A percentile compares a stretch with the other conserved stretches of the same genome.
These are phyloP conservation scores for Wickerhamiella cacticola DNA, from an alignment of 805 yeast genomes.

Conservation along the genomic window DNA sequence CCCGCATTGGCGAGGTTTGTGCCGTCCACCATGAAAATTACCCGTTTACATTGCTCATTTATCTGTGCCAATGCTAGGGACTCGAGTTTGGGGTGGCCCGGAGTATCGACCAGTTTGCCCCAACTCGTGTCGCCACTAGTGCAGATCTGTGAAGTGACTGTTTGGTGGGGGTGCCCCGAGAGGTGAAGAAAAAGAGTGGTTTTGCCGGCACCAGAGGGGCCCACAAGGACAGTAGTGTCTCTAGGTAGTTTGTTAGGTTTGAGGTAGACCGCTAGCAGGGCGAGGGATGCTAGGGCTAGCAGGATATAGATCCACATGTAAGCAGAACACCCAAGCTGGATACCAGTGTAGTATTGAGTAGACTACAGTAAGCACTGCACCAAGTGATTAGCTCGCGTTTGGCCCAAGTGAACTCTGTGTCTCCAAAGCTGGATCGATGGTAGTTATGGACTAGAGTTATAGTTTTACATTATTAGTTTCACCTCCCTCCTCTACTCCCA, in stretches of 20 bases:
- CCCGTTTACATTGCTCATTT: conserved; percentile 42
- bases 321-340: too few relatives aligned
- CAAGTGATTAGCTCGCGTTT: not conserved
- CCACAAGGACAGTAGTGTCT: conserved; percentile 45
- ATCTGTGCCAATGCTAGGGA: conserved; percentile 41
- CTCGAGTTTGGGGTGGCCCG: conserved; percentile 74
- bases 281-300: not conserved
- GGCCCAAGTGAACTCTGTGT: too few relatives aligned
- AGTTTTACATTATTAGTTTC: too few relatives aligned
- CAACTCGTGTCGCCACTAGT: conserved; percentile 24
- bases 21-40: conserved; percentile 69
- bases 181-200: conserved; percentile 40
- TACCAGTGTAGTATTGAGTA: too few relatives aligned
- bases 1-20: conserved; percentile 47
- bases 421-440: too few relatives aligned
- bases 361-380: too few relatives aligned
- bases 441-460: too few relatives aligned
- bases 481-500: too few relatives aligned
- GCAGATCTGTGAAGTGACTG: conserved; percentile 40
- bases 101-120: conserved; percentile 53
- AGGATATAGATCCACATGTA: not conserved
- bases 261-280: not conserved
- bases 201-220: conserved; percentile 56
- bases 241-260: not conserved
- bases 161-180: conserved; percentile 8